Conservation (phyloP, 208 protist species). For the Leishmania aethiopica region DNA sequence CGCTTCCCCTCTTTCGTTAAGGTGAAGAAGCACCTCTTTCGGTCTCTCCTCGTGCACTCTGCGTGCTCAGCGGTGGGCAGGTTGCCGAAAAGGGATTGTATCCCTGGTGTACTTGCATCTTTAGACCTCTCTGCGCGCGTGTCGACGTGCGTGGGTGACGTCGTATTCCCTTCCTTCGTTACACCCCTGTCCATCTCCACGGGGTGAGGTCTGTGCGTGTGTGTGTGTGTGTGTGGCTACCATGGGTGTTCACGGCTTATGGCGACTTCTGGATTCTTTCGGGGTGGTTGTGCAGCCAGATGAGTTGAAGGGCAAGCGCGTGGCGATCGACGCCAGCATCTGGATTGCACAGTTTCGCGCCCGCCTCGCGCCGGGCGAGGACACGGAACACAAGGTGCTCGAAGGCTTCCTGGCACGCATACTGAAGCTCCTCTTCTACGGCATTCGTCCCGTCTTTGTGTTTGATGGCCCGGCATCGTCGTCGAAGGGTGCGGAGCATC, state of each 20-base stretch:
- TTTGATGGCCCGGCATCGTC: conserved; percentile 76
- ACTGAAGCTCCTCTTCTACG: conserved; percentile 90
- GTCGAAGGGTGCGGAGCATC: conserved; percentile 68
- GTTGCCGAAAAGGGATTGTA: background rate
- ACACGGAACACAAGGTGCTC: conserved; percentile 59
- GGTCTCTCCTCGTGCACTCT: background rate
- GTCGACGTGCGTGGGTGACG: background rate
- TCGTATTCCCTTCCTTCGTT: background rate
- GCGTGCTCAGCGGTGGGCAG: background rate
- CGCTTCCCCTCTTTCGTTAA: too few species aligned
- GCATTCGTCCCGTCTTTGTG: conserved; percentile 87
- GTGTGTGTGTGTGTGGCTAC: background rate
- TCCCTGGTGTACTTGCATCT: background rate
- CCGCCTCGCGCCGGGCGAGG: conserved; percentile 38
- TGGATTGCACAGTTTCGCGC: conserved; percentile 87
- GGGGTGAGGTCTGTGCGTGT: background rate
- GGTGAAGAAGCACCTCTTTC: background rate
- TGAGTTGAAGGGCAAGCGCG: conserved; percentile 61
- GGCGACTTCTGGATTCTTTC: conserved; percentile 85
- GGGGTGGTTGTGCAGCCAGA: conserved; percentile 73
- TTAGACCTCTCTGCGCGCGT: background rate
- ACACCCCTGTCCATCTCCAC: background rate
- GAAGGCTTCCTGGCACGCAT: conserved; percentile 85
- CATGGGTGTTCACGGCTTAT: conserved; percentile 89
- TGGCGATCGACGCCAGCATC: conserved; percentile 90